Percentiles rank a stretch among this genome's conserved stretches.
Evolutionary conservation across 2,329 filamentous ascomycete species (phyloP).

Genomic region (Atkinsonella hypoxylon): DNA sequence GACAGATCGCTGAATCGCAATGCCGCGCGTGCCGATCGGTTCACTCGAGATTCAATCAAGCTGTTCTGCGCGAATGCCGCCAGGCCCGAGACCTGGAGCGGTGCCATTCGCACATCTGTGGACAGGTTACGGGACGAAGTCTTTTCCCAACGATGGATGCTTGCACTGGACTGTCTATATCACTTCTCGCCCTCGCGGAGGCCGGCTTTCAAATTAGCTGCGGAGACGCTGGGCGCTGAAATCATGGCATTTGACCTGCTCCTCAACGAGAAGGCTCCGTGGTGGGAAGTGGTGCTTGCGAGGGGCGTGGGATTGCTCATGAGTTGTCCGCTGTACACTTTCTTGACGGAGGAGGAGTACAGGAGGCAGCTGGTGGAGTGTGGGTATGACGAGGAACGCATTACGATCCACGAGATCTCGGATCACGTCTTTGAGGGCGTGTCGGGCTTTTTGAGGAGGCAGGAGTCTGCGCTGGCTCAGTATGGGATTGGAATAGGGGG

Average conservation of each 20-base stretch:
- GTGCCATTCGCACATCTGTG: conserved; percentile 14
- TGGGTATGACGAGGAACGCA: conserved; percentile 31
- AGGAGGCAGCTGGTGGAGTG: conserved; percentile 28
- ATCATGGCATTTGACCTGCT: conserved; percentile 45
- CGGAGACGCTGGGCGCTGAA: conserved; percentile 29
- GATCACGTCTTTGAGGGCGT: conserved; percentile 39
- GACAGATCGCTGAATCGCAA: conserved; percentile 12
- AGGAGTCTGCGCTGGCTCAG: conserved; percentile 20
- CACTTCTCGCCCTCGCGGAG: conserved; percentile 42
- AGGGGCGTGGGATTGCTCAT: conserved; percentile 32
- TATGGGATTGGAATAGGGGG: conserved; percentile 24
- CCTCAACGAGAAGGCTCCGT: conserved; percentile 20
- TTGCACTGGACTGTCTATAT: conserved; percentile 44
- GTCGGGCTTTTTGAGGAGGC: conserved; percentile 27
- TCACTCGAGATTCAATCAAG: conserved; percentile 12
- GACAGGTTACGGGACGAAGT: conserved; percentile 14
- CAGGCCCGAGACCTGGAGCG: conserved; percentile 29
- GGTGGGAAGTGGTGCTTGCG: conserved; percentile 21
- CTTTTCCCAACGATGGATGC: conserved; percentile 32
- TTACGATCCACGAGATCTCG: conserved; percentile 38
- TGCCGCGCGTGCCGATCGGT: background rate
- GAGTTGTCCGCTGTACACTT: conserved; percentile 35
- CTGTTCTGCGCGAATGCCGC: conserved; percentile 40
- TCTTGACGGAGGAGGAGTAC: conserved; percentile 35
- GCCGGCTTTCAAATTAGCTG: conserved; percentile 31